Evolutionary conservation across 345 rosid species (phyloP), one percentile per base, ranked within the genome.

Genomic region (Melaleuca quinquenervia): DNA sequence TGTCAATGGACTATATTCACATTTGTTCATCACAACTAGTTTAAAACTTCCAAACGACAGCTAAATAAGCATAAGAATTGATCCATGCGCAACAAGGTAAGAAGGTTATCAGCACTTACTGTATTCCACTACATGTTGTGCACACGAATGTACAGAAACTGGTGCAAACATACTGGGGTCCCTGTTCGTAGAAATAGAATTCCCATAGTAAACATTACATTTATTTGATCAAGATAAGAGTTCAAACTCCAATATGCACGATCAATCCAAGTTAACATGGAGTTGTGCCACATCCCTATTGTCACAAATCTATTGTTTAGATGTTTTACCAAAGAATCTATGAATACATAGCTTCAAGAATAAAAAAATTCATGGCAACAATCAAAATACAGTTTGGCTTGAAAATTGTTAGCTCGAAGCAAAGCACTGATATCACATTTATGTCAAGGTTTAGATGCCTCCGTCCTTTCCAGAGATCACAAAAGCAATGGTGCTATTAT

Each of bases 161-260:
- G 87, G 91, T 94, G 93, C 99, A 97, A 86, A 96, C 99, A 93
- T 97, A 97, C 85, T 97, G 99, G 53, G 99, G 98, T 85, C 99
- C 99, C 99, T 97, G 95, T 86, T 86, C 41, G 87, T 36, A 56
- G 86, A 87, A 85, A 87, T 56, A 49, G 87, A 87, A 84, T 50
- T 86, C 89, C 86, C 75, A 87, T 24, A 78, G 48, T 29, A 84
- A 53, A 70, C 22, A 0, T 36, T 36, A 36, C 48, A 36, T 70
- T 29, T 18, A 8, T 70, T 70, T 70, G 80, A 70, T 36, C 80
- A 70, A 24, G 48, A 70, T 18, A 70, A 70, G 80, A 70, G 24
- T 70, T 70, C 80, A 70, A 36, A 70, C 48, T 70, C 80, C 80
- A 70, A 70, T 70, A 70, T 70, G 80, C 48, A 36, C 8, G 48